Conservation (phyloP, 441 rosid genomes). For the Mallotus repandus region DNA sequence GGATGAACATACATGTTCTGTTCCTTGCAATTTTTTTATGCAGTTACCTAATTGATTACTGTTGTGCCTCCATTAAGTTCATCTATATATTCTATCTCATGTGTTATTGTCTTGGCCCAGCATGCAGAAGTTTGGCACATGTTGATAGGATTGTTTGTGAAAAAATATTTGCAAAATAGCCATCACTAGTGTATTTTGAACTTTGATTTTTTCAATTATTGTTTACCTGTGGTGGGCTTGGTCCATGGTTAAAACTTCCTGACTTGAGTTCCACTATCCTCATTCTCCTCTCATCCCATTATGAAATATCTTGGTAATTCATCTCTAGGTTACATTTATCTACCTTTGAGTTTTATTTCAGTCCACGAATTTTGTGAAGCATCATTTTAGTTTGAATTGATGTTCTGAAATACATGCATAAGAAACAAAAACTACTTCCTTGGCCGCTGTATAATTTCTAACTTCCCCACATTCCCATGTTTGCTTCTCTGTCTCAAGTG, state of each 20-base stretch:
- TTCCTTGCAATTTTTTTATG: not conserved
- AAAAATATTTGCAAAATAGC: not conserved
- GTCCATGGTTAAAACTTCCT: not conserved
- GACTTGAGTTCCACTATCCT: not conserved
- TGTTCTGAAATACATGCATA: not conserved
- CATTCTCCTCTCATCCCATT: not conserved
- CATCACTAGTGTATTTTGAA: not conserved
- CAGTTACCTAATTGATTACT: not conserved
- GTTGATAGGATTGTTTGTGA: slow-evolving; percentile 10
- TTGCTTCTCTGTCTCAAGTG: not conserved
- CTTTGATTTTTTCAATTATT: not conserved
- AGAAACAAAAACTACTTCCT: not conserved
- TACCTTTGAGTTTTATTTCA: not conserved
- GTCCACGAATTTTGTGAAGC: not conserved
- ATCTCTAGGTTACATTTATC: not conserved
- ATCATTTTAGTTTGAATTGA: not conserved
- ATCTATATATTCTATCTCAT: not conserved
- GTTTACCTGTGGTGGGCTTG: no score
- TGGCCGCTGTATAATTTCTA: not conserved
- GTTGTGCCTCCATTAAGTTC: not conserved
- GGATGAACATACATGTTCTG: not conserved
- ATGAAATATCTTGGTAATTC: not conserved
- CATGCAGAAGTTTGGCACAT: not conserved
- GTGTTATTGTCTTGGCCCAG: not conserved
- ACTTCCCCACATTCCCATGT: not conserved